A percentile compares a stretch with the other conserved stretches of the same genome.
Evolutionary conservation across 164 flowering plant genomes (phyloP).

Genomic region (Pachysandra terminalis): DNA sequence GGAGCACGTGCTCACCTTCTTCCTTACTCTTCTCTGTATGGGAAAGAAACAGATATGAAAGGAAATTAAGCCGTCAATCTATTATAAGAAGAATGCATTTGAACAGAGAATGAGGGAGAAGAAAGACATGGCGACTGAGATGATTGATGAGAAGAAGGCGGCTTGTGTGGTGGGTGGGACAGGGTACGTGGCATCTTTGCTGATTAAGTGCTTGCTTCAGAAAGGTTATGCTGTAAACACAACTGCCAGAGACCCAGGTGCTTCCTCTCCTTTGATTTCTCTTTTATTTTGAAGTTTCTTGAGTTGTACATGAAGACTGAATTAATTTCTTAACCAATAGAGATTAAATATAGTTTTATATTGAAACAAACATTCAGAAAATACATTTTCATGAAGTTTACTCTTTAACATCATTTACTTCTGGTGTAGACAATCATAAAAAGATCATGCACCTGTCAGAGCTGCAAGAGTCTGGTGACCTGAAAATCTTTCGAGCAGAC

Average conservation of each 20-base stretch:
- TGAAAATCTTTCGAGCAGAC: conserved; percentile 54
- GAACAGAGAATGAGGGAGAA: too few relatives aligned
- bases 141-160: conserved; percentile 23
- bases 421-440: conserved; percentile 34
- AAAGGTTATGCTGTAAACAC: conserved; percentile 48
- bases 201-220: conserved; percentile 38
- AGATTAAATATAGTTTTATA: too few relatives aligned
- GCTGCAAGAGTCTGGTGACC: conserved; percentile 34
- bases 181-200: conserved; percentile 44
- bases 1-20: too few relatives aligned
- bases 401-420: background rate
- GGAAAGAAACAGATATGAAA: too few relatives aligned
- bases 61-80: too few relatives aligned
- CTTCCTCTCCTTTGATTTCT: background rate
- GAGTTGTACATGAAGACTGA: too few relatives aligned
- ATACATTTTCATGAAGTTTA: background rate
- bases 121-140: conserved; percentile 6
- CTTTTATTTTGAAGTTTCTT: too few relatives aligned
- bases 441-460: conserved; percentile 42
- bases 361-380: too few relatives aligned
- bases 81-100: too few relatives aligned
- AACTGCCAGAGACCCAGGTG: conserved; percentile 52
- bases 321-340: too few relatives aligned
- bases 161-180: conserved; percentile 47
- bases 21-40: too few relatives aligned